These are phyloP conservation scores for Suzukiozyma palmioleophila DNA, from an alignment of 1,139 yeast species.

Conservation along the genomic window DNA sequence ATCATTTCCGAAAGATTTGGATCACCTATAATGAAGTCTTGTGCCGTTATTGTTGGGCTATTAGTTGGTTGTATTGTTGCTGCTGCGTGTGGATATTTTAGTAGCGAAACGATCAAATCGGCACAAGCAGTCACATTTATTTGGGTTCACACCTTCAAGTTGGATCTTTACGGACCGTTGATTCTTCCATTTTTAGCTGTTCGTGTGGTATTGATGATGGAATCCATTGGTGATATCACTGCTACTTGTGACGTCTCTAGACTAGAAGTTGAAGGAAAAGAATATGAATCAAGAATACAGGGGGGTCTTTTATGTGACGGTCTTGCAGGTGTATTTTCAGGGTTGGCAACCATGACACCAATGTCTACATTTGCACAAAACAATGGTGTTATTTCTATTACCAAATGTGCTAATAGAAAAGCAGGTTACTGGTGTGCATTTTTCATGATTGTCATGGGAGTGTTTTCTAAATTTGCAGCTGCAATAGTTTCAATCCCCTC, in stretches of 20 bases:
- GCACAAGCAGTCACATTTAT: constrained; percentile 85
- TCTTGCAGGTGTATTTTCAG: constrained; percentile 65
- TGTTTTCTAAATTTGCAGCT: constrained; percentile 85
- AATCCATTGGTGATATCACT: constrained; percentile 88
- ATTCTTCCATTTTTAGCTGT: constrained; percentile 82
- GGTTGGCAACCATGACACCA: constrained; percentile 74
- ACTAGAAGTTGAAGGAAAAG: constrained; percentile 73
- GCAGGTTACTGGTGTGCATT: constrained; percentile 91
- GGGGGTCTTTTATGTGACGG: constrained; percentile 90
- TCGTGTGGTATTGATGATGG: constrained; percentile 78
- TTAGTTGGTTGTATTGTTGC: constrained; percentile 88
- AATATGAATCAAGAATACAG: constrained; percentile 80
- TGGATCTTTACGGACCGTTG: constrained; percentile 74
- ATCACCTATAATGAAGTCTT: constrained; percentile 90
- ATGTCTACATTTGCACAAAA: constrained; percentile 92
- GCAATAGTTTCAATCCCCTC: constrained; percentile 81
- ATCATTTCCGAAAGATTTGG: constrained; percentile 81
- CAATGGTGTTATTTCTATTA: constrained; percentile 87
- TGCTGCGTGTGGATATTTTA: constrained; percentile 83
- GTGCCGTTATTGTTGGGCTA: constrained; percentile 83
- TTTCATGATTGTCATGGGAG: constrained; percentile 78
- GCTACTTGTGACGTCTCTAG: constrained; percentile 90
- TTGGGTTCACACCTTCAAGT: constrained; percentile 82
- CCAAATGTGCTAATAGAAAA: constrained; percentile 81
- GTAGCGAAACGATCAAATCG: constrained; percentile 41